phyloP scores from a whole-genome alignment of 2,329 filamentous ascomycete species.

The Aurifilum marmelostoma region DNA sequence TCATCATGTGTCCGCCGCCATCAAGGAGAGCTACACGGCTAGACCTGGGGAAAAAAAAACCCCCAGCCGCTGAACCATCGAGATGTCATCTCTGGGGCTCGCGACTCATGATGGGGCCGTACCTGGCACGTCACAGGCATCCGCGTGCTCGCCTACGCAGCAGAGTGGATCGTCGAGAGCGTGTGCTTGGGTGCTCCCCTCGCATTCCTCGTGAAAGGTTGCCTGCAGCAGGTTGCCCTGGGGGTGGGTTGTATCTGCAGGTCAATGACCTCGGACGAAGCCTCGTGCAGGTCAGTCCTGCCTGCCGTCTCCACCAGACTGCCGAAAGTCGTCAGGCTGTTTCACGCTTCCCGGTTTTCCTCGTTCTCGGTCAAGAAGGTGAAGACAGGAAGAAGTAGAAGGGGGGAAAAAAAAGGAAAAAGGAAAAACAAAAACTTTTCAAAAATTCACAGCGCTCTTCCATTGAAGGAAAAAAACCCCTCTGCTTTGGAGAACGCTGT shows the following conservation, averaged over 20 bases:
- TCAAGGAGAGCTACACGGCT: not conserved
- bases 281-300: constrained; percentile 3
- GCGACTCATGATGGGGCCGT: constrained; percentile 21
- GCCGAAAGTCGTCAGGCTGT: not conserved
- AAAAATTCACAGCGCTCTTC: not conserved
- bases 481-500: not conserved
- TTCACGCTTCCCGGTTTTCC: not conserved
- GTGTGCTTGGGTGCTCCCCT: not conserved
- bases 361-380: not conserved
- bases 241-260: constrained; percentile 12
- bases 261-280: not conserved
- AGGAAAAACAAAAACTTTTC: not conserved
- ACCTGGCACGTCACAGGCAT: constrained; percentile 16
- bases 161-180: constrained; percentile 1
- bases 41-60: too few species aligned
- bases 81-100: not conserved
- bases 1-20: not conserved
- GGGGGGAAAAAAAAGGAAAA: not conserved
- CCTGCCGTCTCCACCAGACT: constrained; percentile 8
- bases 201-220: constrained; percentile 1
- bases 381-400: too few species aligned
- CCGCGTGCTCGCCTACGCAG: constrained; percentile 16
- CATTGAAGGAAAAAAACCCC: not conserved
- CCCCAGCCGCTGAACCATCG: too few species aligned
- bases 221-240: constrained; percentile 13